Base-by-base conservation (phyloP, 768 basidiomycete genomes). In the Podaxis sp. region DNA sequence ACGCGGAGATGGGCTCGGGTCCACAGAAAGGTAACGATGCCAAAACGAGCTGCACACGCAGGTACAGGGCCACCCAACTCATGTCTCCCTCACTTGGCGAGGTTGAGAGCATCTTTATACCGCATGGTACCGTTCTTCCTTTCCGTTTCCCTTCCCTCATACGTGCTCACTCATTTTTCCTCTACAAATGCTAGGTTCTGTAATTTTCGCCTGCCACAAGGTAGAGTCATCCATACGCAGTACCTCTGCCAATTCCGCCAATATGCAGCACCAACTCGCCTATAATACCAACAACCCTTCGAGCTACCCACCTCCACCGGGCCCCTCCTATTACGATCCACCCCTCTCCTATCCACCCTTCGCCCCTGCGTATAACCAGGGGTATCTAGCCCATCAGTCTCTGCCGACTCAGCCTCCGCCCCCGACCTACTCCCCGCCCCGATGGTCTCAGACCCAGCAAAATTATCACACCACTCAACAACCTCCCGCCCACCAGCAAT, bases 61-160 rank as follows among this genome's bases (percentile, higher is more conserved):
- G 92, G 70, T 94, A 89, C 80, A 89, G 89, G 73, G 87, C 90
- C 49, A 79, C 81, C 61, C 89, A 89, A 71, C 77, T 77, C 67
- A 84, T 90, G 81, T 78, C 81, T 70, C 81, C 82, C 40, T 80
- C 79, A 55, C 77, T 82, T 62, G 79, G 78, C 63, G 84, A 88
- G 74, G 89, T 93, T 29, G 91, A 93, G 72, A 93, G 90, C 75
- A 88, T 94, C 65, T 94, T 91, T 75, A 92, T 93, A 74, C 92
- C 93, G 72, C 91, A 94, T 84, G 92, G 92, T 89, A 72, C 68
- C 85, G 74, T 63, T 66, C 64, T 65, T 58, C 58, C 64, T 67
- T 61, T 66, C 65, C 49, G 66, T 66, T 68, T 69, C 61, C 63
- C 72, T 69, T 69, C 67, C 63, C 66, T 66, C 67, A 57, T 54